These are phyloP conservation scores for Scalesia atractyloides DNA, from an alignment of 129 eudicot species.

Conservation along the genomic window DNA sequence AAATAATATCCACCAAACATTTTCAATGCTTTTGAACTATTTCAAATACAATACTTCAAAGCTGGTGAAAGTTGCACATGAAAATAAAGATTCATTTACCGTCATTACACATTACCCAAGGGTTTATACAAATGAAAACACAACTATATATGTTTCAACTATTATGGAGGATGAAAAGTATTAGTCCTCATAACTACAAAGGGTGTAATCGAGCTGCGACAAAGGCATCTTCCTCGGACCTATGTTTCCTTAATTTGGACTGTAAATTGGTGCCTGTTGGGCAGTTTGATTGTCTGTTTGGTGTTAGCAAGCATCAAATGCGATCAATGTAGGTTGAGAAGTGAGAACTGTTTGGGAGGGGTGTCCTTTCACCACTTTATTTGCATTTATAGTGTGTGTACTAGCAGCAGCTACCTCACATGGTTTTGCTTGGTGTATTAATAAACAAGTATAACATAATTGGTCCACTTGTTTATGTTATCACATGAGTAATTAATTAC, in stretches of 20 bases:
- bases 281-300: constrained; percentile 19
- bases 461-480: background rate
- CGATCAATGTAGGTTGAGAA: background rate
- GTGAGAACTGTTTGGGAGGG: background rate
- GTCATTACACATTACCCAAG: too few relatives aligned
- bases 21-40: too few relatives aligned
- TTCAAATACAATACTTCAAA: too few relatives aligned
- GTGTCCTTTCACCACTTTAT: too few relatives aligned
- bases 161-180: too few relatives aligned
- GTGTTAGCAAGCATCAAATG: constrained; percentile 5
- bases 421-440: background rate
- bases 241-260: background rate
- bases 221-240: background rate
- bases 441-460: background rate
- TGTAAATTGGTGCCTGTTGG: background rate
- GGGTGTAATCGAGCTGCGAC: background rate
- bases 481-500: background rate
- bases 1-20: too few relatives aligned
- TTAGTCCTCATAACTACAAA: background rate
- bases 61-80: background rate
- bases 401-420: constrained; percentile 7
- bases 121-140: too few relatives aligned
- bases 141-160: too few relatives aligned
- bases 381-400: background rate
- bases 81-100: background rate